These are phyloP conservation scores for Betula pendula DNA, from an alignment of 306 rosid species.

Conservation along the genomic window DNA sequence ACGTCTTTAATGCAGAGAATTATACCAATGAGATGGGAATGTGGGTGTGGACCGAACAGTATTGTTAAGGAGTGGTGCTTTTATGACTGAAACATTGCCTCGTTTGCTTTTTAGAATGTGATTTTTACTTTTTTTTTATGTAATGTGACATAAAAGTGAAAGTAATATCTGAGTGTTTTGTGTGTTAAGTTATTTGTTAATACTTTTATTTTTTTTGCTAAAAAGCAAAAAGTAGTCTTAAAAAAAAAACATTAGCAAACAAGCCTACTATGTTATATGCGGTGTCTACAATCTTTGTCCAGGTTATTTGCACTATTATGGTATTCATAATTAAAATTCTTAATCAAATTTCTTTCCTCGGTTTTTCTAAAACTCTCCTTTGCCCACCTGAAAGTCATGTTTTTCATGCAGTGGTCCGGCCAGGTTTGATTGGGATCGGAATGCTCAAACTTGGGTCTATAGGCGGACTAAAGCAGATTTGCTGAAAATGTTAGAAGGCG, in stretches of 20 bases:
- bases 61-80: background rate
- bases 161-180: no score
- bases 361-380: background rate
- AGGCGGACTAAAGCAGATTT: constrained; percentile 70
- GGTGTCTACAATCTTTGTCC: background rate
- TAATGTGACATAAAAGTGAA: no score
- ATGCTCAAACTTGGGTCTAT: constrained; percentile 70
- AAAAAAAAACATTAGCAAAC: no score
- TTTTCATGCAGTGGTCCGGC: constrained; percentile 74
- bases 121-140: no score
- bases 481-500: constrained; percentile 53
- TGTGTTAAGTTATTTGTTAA: no score
- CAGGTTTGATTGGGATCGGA: constrained; percentile 85
- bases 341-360: background rate
- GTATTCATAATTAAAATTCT: background rate
- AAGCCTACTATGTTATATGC: background rate
- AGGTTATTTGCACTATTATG: background rate
- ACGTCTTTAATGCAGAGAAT: background rate
- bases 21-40: background rate
- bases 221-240: no score
- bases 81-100: constrained; percentile 2
- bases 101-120: no score
- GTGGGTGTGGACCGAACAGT: background rate
- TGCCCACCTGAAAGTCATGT: constrained; percentile 2
- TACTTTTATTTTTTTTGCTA: no score